These are phyloP conservation scores for Casuarina equisetifolia DNA, from an alignment of 306 rosid species.

Conservation along the genomic window DNA sequence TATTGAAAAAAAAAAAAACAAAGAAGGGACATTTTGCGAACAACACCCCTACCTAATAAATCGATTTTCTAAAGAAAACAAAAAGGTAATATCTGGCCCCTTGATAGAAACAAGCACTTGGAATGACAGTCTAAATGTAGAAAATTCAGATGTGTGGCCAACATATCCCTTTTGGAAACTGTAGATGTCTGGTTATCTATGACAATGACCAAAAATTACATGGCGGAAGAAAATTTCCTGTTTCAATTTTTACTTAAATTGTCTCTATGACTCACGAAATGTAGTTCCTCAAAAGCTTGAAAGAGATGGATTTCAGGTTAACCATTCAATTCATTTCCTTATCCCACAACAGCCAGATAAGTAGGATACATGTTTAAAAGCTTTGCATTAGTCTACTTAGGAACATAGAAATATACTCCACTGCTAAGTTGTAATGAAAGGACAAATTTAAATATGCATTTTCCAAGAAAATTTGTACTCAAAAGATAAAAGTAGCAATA, in stretches of 20 bases:
- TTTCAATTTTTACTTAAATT: neutral
- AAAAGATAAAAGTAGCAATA: constrained; percentile 6
- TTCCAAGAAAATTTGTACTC: neutral
- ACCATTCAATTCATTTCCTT: neutral
- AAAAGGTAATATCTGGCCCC: neutral
- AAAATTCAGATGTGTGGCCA: neutral
- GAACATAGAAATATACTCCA: neutral
- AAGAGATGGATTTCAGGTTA: neutral
- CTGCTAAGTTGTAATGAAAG: neutral
- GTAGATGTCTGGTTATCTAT: neutral
- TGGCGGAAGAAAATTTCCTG: neutral
- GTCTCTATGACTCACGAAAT: neutral
- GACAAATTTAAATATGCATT: neutral
- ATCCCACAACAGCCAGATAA: neutral
- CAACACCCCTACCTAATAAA: neutral
- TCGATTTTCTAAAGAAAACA: too few species aligned
- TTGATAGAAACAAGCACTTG: neutral
- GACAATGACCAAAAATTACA: neutral
- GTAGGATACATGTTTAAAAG: neutral
- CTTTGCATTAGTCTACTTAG: neutral
- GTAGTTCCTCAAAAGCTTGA: neutral
- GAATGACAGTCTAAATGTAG: neutral
- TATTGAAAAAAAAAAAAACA: neutral
- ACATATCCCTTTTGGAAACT: neutral
- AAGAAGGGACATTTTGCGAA: neutral